phyloP scores from a whole-genome alignment of 106 monocot species.

The Vanilla planifolia region DNA sequence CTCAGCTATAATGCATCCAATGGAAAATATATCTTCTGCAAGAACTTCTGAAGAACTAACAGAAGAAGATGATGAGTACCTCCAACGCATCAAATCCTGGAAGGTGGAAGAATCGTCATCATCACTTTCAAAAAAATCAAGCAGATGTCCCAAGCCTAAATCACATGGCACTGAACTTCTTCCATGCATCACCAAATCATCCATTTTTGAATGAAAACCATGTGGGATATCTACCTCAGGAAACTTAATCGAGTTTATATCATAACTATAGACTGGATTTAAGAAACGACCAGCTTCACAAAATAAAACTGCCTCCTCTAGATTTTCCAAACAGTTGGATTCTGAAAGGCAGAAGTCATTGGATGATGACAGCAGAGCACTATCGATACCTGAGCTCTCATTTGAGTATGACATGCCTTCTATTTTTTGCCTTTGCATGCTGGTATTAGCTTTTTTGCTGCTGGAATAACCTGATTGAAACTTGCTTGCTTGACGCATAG shows the following conservation, averaged over 20 bases:
- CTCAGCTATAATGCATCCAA: slow-evolving; percentile 87
- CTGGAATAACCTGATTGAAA: slow-evolving; percentile 9
- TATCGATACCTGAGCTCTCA: slow-evolving; percentile 1
- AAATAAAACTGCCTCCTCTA: slow-evolving; percentile 72
- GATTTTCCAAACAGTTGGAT: slow-evolving; percentile 42
- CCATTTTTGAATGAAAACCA: slow-evolving; percentile 5
- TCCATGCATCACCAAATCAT: slow-evolving; percentile 1
- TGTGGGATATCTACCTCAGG: slow-evolving; percentile 3
- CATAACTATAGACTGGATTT: slow-evolving; percentile 49
- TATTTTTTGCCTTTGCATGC: slow-evolving; percentile 6
- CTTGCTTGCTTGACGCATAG: slow-evolving; percentile 36
- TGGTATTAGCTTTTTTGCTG: slow-evolving; percentile 10
- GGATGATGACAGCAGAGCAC: slow-evolving; percentile 7
- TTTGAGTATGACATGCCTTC: slow-evolving; percentile 7
- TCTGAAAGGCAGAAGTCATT: slow-evolving; percentile 19
- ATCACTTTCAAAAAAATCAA: slow-evolving; percentile 68
- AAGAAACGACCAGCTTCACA: slow-evolving; percentile 44
- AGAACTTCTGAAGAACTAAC: slow-evolving; percentile 33
- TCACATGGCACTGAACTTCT: slow-evolving; percentile 9
- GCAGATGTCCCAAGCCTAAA: slow-evolving; percentile 39
- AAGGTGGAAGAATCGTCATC: slow-evolving; percentile 40
- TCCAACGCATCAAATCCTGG: slow-evolving; percentile 70
- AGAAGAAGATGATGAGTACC: slow-evolving; percentile 32
- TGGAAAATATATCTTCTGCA: slow-evolving; percentile 76
- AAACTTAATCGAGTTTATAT: slow-evolving; percentile 8